phyloP scores from a whole-genome alignment of 495 filamentous ascomycete species.

The Penicillium robsamsonii region DNA sequence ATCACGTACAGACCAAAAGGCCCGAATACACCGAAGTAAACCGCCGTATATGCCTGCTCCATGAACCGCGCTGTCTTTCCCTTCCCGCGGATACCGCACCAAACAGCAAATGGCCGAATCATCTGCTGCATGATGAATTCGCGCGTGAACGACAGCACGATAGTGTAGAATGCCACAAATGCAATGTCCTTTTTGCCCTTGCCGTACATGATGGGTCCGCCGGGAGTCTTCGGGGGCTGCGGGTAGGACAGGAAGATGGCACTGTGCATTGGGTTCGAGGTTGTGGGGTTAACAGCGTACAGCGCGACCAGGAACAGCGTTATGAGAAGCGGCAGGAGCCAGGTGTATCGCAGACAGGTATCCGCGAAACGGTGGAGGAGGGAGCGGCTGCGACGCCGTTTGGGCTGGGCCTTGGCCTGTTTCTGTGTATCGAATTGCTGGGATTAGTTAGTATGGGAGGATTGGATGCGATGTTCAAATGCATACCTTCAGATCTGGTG shows the following conservation, averaged over 20 bases:
- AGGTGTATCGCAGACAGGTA: slow-evolving; percentile 69
- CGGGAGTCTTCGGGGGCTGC: slow-evolving; percentile 54
- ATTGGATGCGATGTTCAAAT: not conserved
- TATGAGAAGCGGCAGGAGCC: slow-evolving; percentile 75
- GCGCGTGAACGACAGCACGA: slow-evolving; percentile 88
- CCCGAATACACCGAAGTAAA: slow-evolving; percentile 86
- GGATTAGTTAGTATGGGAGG: slow-evolving; percentile 15
- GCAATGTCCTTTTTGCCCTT: slow-evolving; percentile 83
- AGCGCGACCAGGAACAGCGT: slow-evolving; percentile 59
- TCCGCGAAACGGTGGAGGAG: slow-evolving; percentile 64
- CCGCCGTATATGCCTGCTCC: slow-evolving; percentile 96
- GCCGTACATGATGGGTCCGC: slow-evolving; percentile 71
- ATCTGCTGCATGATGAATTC: slow-evolving; percentile 96
- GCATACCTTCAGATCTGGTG: slow-evolving; percentile 43
- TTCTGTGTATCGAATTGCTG: slow-evolving; percentile 35
- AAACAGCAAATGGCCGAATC: slow-evolving; percentile 73
- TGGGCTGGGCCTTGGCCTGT: slow-evolving; percentile 40
- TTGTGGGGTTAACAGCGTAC: slow-evolving; percentile 75
- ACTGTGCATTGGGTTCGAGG: slow-evolving; percentile 77
- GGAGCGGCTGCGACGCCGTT: slow-evolving; percentile 55
- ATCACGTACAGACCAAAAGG: slow-evolving; percentile 92
- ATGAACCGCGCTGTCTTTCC: slow-evolving; percentile 90
- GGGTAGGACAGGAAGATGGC: slow-evolving; percentile 95
- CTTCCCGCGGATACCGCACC: slow-evolving; percentile 65
- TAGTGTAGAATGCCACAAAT: slow-evolving; percentile 86